Percentiles rank a stretch among this genome's conserved stretches.
phyloP scores from a whole-genome alignment of 179 eudicot genomes.

The Spergularia azorica region DNA sequence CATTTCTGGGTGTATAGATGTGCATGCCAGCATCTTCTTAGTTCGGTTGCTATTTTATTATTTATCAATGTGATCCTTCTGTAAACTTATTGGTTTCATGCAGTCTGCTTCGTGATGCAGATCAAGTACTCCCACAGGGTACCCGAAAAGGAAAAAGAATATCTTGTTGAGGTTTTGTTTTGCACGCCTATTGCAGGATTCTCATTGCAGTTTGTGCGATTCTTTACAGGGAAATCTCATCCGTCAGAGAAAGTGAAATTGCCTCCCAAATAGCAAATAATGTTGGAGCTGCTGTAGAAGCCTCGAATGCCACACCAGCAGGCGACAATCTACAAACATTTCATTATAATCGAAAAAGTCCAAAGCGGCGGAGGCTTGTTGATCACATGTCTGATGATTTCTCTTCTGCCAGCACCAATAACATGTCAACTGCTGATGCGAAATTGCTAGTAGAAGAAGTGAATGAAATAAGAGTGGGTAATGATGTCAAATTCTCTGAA shows the following conservation, averaged over 20 bases:
- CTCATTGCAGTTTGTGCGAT: conserved; percentile 13
- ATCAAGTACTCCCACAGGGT: background rate
- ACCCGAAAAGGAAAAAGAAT: background rate
- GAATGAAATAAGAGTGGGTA: conserved; percentile 37
- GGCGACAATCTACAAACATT: conserved; percentile 47
- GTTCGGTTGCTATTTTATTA: background rate
- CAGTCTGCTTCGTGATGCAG: background rate
- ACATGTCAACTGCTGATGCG: conserved; percentile 38
- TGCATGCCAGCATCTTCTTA: conserved; percentile 2
- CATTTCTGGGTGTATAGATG: background rate
- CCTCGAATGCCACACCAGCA: conserved; percentile 64
- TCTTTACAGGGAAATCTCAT: conserved; percentile 69
- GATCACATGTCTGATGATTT: conserved; percentile 49
- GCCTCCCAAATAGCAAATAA: conserved; percentile 71
- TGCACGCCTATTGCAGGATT: background rate
- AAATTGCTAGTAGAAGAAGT: conserved; percentile 43
- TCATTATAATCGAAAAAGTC: conserved; percentile 75
- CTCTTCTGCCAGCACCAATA: conserved; percentile 28
- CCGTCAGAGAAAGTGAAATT: conserved; percentile 71
- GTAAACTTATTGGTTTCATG: background rate
- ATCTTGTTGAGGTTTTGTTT: background rate
- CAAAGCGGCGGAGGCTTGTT: conserved; percentile 73
- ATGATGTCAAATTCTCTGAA: conserved; percentile 37
- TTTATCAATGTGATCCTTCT: background rate
- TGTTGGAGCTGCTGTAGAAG: conserved; percentile 89